Evolutionary conservation across 352 stramenopile genomes (phyloP).

Genomic region (Pythium dissotocum): DNA sequence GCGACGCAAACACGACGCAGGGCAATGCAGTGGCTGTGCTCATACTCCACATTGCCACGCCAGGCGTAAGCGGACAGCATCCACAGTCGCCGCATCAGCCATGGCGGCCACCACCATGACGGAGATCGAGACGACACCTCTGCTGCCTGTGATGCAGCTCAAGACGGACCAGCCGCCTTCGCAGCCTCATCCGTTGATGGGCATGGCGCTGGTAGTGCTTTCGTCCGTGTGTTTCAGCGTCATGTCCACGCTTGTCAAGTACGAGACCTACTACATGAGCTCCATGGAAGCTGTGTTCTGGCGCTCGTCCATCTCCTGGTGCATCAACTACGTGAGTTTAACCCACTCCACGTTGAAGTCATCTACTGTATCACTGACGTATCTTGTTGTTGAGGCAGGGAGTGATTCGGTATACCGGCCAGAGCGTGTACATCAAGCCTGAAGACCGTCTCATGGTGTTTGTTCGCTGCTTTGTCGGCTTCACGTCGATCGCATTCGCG

Average conservation of each 20-base stretch:
- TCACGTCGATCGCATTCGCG: constrained; percentile 28
- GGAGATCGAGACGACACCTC: neutral
- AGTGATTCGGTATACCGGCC: constrained; percentile 6
- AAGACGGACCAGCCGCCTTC: neutral
- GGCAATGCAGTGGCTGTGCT: neutral
- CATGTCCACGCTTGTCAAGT: constrained; percentile 36
- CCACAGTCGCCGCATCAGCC: neutral
- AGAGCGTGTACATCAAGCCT: constrained; percentile 20
- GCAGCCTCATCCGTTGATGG: constrained; percentile 21
- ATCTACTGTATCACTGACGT: neutral
- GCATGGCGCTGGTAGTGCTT: constrained; percentile 23
- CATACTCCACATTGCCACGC: neutral
- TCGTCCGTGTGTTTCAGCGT: constrained; percentile 34
- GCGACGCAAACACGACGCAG: neutral
- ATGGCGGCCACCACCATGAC: neutral
- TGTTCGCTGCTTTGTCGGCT: constrained; percentile 26
- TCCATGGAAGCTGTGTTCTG: constrained; percentile 38
- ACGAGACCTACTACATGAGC: constrained; percentile 25
- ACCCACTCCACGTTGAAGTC: neutral
- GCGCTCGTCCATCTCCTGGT: constrained; percentile 26
- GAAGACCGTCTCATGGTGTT: constrained; percentile 20
- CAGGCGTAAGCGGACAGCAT: neutral
- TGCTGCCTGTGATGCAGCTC: neutral
- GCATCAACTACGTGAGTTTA: constrained; percentile 25
- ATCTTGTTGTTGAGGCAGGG: neutral